Percentiles rank a stretch among this genome's conserved stretches.
Conservation (phyloP, 1,139 yeast species). For the Lizanozyma gosingica region DNA sequence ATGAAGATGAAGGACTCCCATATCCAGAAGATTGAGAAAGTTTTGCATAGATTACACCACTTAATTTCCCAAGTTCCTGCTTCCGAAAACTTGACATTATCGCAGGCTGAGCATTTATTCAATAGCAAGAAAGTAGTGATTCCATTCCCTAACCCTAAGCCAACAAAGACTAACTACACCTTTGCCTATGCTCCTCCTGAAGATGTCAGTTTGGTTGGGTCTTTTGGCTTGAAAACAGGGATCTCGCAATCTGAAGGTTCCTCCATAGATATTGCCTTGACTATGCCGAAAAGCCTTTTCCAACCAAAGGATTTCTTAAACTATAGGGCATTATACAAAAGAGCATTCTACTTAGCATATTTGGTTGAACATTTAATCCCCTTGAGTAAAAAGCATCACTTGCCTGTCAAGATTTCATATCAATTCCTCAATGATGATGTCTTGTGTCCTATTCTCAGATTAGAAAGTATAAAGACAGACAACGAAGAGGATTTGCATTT, state of each 20-base stretch:
- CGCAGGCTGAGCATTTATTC: constrained; percentile 45
- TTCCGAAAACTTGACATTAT: constrained; percentile 39
- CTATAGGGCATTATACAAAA: constrained; percentile 81
- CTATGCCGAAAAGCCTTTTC: constrained; percentile 70
- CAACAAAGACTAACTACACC: constrained; percentile 57
- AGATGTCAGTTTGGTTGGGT: constrained; percentile 73
- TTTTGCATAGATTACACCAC: constrained; percentile 68
- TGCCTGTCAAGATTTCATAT: constrained; percentile 47
- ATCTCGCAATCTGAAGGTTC: constrained; percentile 32
- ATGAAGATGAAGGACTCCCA: constrained; percentile 64
- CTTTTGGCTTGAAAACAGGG: constrained; percentile 81
- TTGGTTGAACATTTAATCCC: constrained; percentile 56
- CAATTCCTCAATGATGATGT: constrained; percentile 59
- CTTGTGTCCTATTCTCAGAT: constrained; percentile 52
- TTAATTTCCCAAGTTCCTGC: constrained; percentile 56
- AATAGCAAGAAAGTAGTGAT: constrained; percentile 46
- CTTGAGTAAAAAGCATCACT: constrained; percentile 43
- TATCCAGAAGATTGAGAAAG: constrained; percentile 61
- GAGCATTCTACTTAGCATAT: constrained; percentile 79
- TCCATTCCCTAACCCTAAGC: constrained; percentile 89
- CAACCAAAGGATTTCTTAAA: constrained; percentile 86
- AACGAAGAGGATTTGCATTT: constrained; percentile 44
- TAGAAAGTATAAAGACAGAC: constrained; percentile 44
- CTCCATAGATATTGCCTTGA: constrained; percentile 67
- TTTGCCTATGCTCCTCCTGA: constrained; percentile 67